Evolutionary conservation across 2,329 filamentous ascomycete genomes (phyloP), one percentile per base, ranked within the genome.

Genomic region (Canariomyces notabilis): DNA sequence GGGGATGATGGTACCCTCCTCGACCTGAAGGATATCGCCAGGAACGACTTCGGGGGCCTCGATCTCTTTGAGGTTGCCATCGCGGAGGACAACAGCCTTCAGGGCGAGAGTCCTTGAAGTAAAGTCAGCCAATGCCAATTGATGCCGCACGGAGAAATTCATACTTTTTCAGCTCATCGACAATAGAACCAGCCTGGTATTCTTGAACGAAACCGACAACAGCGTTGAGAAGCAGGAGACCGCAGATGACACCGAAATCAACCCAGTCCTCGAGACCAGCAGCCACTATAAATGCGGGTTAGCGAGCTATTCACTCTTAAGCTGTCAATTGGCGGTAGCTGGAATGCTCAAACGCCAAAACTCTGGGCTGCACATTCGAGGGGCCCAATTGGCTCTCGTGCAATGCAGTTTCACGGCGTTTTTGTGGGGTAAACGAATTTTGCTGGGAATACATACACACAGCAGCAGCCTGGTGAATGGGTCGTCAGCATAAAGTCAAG

Each of bases 231-330:
- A 94, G 66, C 8, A 95, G 77, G 41, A 94, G 76, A 62, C 73
- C 88, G 67, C 85, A 89, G 58, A 95, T 95, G 62, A 95, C 88
- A 75, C 87, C 89, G 62, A 95, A 91, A 73, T 95, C 89, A 55
- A 95, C 85, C 89, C 89, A 95, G 61, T 93, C 86, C 68, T 86
- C 69, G 34, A 95, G 80, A 80, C 86, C 87, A 52, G 85, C 87
- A 64, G 89, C 88, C 49, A 94, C 77, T 61, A 90, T 74, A 37
- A 14, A 33, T 7, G 31, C 32, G 51, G 7, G 58, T 59, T 47
- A 55, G 56, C 44, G 47, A 52, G 49, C 32, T 42, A 20, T 38
- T 61, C 35, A 23, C n/a, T 12, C 9, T 12, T 7, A 14, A 14
- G n/a, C 4, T 20, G 16, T 15, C 7, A 26, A 36, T 66, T 62